phyloP scores from a whole-genome alignment of 2,329 filamentous ascomycete genomes.

The Arachnomyces sp. region DNA sequence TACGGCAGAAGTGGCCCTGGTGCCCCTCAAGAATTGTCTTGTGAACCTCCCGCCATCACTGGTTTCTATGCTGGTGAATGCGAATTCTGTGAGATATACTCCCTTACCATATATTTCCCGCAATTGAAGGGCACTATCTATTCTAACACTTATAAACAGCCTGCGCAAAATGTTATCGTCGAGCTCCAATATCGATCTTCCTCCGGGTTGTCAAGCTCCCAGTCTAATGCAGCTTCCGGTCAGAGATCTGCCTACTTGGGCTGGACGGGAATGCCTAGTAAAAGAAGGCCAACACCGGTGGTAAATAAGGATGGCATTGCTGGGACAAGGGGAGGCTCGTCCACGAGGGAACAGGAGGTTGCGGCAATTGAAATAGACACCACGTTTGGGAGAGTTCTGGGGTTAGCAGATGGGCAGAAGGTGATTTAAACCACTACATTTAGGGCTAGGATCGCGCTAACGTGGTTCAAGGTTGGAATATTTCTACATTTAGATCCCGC shows the following conservation, averaged over 20 bases:
- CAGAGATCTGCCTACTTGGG: conserved; percentile 75
- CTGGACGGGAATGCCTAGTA: conserved; percentile 98
- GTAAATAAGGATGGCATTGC: conserved; percentile 66
- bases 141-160: conserved; percentile 40
- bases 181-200: conserved; percentile 71
- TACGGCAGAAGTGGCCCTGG: conserved; percentile 73
- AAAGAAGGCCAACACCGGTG: conserved; percentile 65
- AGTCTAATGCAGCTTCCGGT: conserved; percentile 39
- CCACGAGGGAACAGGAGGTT: conserved; percentile 63
- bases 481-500: conserved; percentile 81
- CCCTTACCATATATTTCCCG: conserved; percentile 6
- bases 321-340: conserved; percentile 47
- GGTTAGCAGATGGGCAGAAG: conserved; percentile 73
- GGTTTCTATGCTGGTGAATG: conserved; percentile 74
- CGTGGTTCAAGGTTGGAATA: conserved; percentile 43
- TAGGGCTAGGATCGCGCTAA: not conserved
- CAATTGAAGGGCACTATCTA: conserved; percentile 4
- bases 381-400: conserved; percentile 68
- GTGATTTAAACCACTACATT: conserved; percentile 45
- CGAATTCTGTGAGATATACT: conserved; percentile 65
- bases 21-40: conserved; percentile 86
- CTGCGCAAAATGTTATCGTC: conserved; percentile 91
- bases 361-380: conserved; percentile 78
- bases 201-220: conserved; percentile 39
- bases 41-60: conserved; percentile 84